Percentiles rank a stretch among this genome's conserved stretches.
Conservation (phyloP, 345 rosid genomes). For the Bretschneidera sinensis region DNA sequence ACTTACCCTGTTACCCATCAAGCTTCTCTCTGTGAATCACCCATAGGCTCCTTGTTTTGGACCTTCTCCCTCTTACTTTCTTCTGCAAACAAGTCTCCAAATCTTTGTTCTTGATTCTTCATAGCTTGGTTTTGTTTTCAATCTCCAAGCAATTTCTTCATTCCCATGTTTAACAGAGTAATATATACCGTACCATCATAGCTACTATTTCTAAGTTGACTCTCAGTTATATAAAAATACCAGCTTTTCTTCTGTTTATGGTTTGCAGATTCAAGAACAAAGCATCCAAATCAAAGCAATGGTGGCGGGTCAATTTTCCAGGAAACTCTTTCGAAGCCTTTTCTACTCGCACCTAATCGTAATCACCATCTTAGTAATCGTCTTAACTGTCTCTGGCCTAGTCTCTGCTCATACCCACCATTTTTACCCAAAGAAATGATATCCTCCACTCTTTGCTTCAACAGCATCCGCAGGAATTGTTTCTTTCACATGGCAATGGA, state of each 20-base stretch:
- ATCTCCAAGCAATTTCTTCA: constrained; percentile 8
- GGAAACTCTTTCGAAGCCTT: constrained; percentile 47
- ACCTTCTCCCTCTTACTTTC: constrained; percentile 2
- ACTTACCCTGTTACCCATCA: background rate
- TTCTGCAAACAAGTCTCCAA: background rate
- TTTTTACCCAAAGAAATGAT: constrained; percentile 70
- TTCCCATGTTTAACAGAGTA: too few relatives aligned
- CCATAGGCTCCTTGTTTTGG: constrained; percentile 9
- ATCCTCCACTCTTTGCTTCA: constrained; percentile 64
- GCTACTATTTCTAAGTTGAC: background rate
- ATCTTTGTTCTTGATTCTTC: constrained; percentile 6
- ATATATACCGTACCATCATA: too few relatives aligned
- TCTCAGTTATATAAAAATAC: background rate
- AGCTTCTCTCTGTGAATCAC: constrained; percentile 9
- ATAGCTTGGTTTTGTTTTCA: background rate
- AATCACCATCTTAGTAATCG: constrained; percentile 42
- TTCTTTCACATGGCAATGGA: constrained; percentile 52
- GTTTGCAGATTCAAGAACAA: constrained; percentile 17
- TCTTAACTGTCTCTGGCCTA: constrained; percentile 57
- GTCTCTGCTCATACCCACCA: constrained; percentile 40
- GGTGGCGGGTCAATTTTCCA: constrained; percentile 31
- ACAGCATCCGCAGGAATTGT: constrained; percentile 43
- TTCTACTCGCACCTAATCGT: constrained; percentile 55
- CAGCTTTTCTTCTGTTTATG: background rate
- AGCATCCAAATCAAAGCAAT: constrained; percentile 24